phyloP scores from a whole-genome alignment of 331 rosid genomes.

The Quercus lobata region DNA sequence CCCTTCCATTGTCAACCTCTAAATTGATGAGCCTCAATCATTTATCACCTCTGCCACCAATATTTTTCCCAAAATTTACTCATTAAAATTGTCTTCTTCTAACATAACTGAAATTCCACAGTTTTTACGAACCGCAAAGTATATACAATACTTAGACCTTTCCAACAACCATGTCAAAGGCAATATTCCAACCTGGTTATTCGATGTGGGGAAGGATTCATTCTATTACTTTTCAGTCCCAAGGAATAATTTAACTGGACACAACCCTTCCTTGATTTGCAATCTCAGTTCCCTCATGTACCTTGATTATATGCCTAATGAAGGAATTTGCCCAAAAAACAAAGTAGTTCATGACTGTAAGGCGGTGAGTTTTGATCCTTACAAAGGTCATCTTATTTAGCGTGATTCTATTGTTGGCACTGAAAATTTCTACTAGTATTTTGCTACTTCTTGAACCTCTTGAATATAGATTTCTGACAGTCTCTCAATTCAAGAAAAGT shows the following conservation, averaged over 20 bases:
- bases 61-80: no score
- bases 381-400: no score
- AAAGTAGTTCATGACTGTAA: no score
- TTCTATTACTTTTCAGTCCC: not conserved
- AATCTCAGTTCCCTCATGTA: not conserved
- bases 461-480: no score
- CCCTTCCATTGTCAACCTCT: not conserved
- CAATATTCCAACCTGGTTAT: not conserved
- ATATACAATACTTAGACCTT: not conserved
- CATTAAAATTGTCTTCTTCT: not conserved
- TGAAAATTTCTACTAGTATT: no score
- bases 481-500: no score
- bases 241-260: not conserved
- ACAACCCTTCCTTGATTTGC: not conserved
- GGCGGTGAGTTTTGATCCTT: no score
- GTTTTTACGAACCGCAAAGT: not conserved
- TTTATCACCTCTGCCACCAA: no score
- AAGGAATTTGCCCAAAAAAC: no score
- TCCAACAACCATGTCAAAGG: not conserved
- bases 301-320: no score
- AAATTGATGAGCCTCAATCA: not conserved
- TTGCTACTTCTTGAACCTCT: no score
- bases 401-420: no score
- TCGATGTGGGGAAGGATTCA: not conserved
- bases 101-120: not conserved